Base-by-base conservation (phyloP, 1,284 basidiomycete genomes). In the Volvariella volvacea region DNA sequence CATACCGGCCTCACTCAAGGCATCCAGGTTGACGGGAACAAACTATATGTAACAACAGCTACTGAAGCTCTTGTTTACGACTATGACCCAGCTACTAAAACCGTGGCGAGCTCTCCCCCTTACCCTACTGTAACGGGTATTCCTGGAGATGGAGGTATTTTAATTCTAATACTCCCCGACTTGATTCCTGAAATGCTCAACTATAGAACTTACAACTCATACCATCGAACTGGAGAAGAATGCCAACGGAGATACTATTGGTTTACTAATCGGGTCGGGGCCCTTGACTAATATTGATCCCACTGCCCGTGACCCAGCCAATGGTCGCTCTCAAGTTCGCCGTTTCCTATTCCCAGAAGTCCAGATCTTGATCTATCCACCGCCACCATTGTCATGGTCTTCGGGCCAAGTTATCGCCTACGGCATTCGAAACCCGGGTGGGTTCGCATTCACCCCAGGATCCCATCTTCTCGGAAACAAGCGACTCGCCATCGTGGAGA, bases 391-490 rank as follows among this genome's bases (percentile, higher is more conserved):
- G 30, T 9, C 30, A 9, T 68, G 61, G 63, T 40, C 55, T 22
- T 46, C 52, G 4, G 67, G 62, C 2, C 52, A 60, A 36, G 52
- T 71, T 20, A 42, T 71, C 17, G 68, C 63, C 0, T 71, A 62
- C 44, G 69, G 69, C 1, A 67, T 70, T 38, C 63, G 69, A 7
- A 72, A 72, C 50, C 66, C 67, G 15, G 68, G 62, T 1, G 68
- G 64, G 0, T 65, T 72, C 45, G 64, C 65, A 0, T 64, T 65
- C 48, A 47, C 54, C 1, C 51, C 54, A 3, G 39, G 39, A 6
- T n/a, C n/a, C n/a, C n/a, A n/a, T n/a, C n/a, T n/a, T n/a, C n/a
- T n/a, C n/a, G 32, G n/a, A 16, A 22, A 44, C 14, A 43, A 48
- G 19, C 39, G 54, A 2, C 54, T 73, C 0, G 62, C 62, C 41